phyloP scores from a whole-genome alignment of 176 grass and related monocot genomes.

The Avena eriantha region DNA sequence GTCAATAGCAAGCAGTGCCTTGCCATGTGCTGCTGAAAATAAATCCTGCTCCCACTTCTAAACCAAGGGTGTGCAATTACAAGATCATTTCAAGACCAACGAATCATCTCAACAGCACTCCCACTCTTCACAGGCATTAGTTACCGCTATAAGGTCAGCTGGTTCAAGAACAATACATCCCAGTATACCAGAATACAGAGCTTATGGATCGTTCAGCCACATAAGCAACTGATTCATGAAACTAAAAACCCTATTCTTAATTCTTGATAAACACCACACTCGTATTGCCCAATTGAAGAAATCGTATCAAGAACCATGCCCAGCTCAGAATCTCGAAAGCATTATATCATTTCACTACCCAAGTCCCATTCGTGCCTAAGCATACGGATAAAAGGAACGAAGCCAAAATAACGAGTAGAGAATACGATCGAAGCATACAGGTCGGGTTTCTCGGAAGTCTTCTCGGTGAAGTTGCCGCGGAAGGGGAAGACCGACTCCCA shows the following conservation, averaged over 20 bases:
- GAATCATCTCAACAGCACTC: neutral
- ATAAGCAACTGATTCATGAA: neutral
- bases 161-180: constrained; percentile 2
- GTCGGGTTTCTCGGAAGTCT: constrained; percentile 88
- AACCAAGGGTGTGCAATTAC: neutral
- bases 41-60: neutral
- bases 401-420: neutral
- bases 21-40: neutral
- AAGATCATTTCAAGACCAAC: neutral
- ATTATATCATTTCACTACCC: neutral
- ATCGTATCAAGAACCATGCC: neutral
- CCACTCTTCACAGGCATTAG: neutral
- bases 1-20: constrained; percentile 2
- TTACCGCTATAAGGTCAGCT: neutral
- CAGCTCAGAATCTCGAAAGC: constrained; percentile 2
- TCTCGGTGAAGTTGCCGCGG: constrained; percentile 90
- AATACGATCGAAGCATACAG: constrained; percentile 60
- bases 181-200: neutral
- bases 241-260: neutral
- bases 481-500: constrained; percentile 95
- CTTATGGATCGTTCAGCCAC: neutral
- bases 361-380: neutral
- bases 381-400: neutral
- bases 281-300: too few species aligned
- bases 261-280: neutral